Conservation (phyloP, 805 yeast genomes). For the Ogataea nitratoaversa region DNA sequence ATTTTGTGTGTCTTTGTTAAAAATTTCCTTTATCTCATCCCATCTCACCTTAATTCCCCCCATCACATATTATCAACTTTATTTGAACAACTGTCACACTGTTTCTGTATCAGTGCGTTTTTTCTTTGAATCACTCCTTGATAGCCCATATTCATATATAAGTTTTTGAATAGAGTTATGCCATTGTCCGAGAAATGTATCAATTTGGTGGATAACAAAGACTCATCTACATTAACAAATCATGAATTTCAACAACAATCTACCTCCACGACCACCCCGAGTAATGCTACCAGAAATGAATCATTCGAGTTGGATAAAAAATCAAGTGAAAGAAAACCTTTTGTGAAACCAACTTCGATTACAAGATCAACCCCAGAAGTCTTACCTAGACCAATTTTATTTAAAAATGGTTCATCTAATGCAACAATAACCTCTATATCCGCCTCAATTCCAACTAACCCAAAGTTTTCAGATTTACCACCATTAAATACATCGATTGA, state of each 20-base stretch:
- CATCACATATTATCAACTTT: no score
- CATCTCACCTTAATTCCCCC: no score
- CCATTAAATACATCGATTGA: constrained; percentile 12
- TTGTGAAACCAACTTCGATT: neutral
- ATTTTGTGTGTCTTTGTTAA: no score
- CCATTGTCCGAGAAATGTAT: constrained; percentile 17
- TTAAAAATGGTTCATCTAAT: constrained; percentile 12
- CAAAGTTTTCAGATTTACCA: constrained; percentile 20
- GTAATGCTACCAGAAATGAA: neutral
- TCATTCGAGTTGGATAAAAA: neutral
- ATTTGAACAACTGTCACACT: no score
- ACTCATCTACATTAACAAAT: neutral
- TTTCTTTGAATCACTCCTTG: no score
- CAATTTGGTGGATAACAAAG: constrained; percentile 11
- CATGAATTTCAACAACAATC: neutral
- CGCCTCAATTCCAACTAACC: constrained; percentile 6
- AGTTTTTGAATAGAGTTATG: constrained; percentile 11
- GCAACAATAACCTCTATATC: no score
- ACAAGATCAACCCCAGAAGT: constrained; percentile 3
- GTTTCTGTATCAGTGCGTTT: no score
- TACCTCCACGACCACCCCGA: no score
- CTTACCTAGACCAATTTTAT: constrained; percentile 20
- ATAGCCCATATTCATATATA: no score
- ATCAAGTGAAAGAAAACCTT: neutral
- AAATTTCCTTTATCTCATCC: no score